phyloP scores from a whole-genome alignment of 306 rosid species.

The Spatholobus suberectus region DNA sequence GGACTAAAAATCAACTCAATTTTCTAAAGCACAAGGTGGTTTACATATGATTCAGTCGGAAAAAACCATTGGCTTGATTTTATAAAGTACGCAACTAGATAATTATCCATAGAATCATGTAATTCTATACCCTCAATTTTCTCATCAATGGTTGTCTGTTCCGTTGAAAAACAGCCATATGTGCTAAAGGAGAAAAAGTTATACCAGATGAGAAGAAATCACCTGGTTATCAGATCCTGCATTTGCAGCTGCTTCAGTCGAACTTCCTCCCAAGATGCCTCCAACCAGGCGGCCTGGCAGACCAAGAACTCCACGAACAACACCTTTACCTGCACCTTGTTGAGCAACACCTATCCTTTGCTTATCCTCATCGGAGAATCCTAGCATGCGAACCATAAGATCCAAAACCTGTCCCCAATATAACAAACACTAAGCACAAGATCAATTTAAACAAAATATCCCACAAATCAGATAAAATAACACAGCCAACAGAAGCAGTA shows the following conservation, averaged over 20 bases:
- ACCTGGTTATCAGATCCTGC: conserved; percentile 72
- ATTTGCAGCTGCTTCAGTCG: conserved; percentile 51
- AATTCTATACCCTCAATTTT: conserved; percentile 6
- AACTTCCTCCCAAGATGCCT: conserved; percentile 75
- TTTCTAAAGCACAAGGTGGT: neutral
- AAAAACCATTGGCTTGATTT: neutral
- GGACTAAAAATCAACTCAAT: neutral
- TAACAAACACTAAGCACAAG: too few relatives aligned
- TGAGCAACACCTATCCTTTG: conserved; percentile 80
- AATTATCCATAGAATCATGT: conserved; percentile 3
- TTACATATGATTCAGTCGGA: neutral
- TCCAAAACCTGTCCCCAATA: conserved; percentile 72
- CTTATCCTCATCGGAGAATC: conserved; percentile 82
- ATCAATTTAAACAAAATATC: neutral
- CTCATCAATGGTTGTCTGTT: neutral
- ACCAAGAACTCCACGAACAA: conserved; percentile 83
- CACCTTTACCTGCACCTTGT: conserved; percentile 76
- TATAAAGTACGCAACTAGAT: neutral
- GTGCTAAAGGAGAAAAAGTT: neutral
- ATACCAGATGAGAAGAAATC: neutral
- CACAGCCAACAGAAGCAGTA: conserved; percentile 25
- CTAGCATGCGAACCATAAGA: conserved; percentile 90
- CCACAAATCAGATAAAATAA: conserved; percentile 8
- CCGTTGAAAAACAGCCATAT: neutral
- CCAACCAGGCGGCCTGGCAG: conserved; percentile 88